Conservation (phyloP, 73 alveolate species). For the Urostyla sp. region DNA sequence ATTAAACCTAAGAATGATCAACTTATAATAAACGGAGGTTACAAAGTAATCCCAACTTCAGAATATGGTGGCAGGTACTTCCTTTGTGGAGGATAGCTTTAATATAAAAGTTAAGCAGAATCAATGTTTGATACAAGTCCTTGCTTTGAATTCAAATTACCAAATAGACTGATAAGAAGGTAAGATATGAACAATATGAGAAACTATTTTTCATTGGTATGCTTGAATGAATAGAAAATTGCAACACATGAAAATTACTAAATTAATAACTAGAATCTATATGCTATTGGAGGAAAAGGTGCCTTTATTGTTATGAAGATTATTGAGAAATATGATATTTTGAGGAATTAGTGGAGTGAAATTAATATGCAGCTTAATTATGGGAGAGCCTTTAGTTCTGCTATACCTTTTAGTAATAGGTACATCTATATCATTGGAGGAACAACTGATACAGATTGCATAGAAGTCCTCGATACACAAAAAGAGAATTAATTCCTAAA, state of each 20-base stretch:
- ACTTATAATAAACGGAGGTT: not conserved
- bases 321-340: conserved; percentile 40
- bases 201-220: conserved; percentile 24
- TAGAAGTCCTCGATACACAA: conserved; percentile 5
- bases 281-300: conserved; percentile 47
- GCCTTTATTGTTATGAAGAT: not conserved
- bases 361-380: conserved; percentile 24
- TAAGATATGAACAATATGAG: conserved; percentile 34
- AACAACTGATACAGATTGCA: conserved; percentile 30
- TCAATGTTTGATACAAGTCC: not conserved
- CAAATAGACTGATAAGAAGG: not conserved
- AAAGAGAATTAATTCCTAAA: conserved; percentile 3
- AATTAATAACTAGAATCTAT: not conserved
- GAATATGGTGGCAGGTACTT: conserved; percentile 42
- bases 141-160: conserved; percentile 21
- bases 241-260: conserved; percentile 1
- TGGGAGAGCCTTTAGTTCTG: conserved; percentile 43
- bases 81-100: conserved; percentile 50
- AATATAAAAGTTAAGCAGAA: not conserved
- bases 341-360: conserved; percentile 26
- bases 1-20: not conserved
- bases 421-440: conserved; percentile 50
- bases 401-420: conserved; percentile 11
- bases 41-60: conserved; percentile 11
- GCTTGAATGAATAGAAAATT: conserved; percentile 50